A percentile compares a stretch with the other conserved stretches of the same genome.
These are phyloP conservation scores for Ophiognomonia clavigignenti-juglandacearum DNA, from an alignment of 2,329 filamentous ascomycete species.

Conservation along the genomic window DNA sequence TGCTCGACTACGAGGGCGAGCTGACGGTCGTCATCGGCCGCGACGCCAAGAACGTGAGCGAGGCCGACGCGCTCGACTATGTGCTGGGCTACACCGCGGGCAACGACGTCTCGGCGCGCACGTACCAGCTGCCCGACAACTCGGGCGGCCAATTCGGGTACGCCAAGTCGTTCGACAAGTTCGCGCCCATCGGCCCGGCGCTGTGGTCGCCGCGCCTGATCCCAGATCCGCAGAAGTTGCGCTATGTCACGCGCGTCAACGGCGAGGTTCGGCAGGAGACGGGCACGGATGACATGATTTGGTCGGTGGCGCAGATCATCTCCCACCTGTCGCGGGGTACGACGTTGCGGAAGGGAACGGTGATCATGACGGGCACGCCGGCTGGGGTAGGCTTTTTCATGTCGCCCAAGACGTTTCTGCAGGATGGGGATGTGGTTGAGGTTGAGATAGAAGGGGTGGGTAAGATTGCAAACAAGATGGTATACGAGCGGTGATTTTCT, in stretches of 20 bases:
- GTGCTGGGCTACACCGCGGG: constrained; percentile 52
- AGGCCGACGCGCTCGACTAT: constrained; percentile 38
- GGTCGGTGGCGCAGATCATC: constrained; percentile 34
- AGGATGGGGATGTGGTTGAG: constrained; percentile 30
- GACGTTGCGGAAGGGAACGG: constrained; percentile 38
- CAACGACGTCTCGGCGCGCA: constrained; percentile 48
- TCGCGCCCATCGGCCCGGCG: constrained; percentile 45
- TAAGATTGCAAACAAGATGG: too few relatives aligned
- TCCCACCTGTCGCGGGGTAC: constrained; percentile 33
- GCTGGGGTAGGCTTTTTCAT: constrained; percentile 35
- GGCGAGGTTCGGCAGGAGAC: constrained; percentile 38
- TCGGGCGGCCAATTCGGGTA: constrained; percentile 40
- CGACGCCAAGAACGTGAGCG: constrained; percentile 40
- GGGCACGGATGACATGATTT: constrained; percentile 39
- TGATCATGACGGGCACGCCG: constrained; percentile 39
- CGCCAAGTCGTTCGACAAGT: constrained; percentile 47
- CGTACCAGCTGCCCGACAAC: constrained; percentile 40
- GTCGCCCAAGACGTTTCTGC: constrained; percentile 27
- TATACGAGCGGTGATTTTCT: too few relatives aligned
- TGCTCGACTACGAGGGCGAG: constrained; percentile 49
- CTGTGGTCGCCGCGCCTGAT: constrained; percentile 16
- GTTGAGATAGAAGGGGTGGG: too few relatives aligned
- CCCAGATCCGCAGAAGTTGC: neutral
- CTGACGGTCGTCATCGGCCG: constrained; percentile 44
- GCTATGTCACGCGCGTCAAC: constrained; percentile 34